Evolutionary conservation across 2,329 filamentous ascomycete species (phyloP).

Genomic region (Rasamsonia emersonii): DNA sequence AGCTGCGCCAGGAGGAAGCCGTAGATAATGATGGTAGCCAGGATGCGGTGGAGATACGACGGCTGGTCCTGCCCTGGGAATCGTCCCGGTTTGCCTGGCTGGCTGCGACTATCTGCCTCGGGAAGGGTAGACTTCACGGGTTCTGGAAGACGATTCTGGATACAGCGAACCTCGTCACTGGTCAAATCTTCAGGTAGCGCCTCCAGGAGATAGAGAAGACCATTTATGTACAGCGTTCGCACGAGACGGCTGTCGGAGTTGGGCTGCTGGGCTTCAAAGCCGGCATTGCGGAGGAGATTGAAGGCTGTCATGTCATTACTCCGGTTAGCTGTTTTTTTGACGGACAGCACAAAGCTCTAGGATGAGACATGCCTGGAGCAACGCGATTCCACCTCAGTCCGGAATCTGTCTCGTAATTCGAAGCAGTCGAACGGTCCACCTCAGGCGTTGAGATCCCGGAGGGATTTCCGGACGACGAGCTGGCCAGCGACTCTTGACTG

Average conservation of each 20-base stretch:
- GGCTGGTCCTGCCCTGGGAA: constrained; percentile 4
- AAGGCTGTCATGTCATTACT: constrained; percentile 21
- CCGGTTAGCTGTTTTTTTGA: constrained; percentile 5
- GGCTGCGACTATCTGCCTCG: background rate
- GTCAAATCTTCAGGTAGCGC: constrained; percentile 24
- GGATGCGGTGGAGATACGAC: constrained; percentile 51
- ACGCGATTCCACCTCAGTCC: constrained; percentile 29
- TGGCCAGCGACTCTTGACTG: constrained; percentile 14
- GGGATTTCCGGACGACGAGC: constrained; percentile 9
- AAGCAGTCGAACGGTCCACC: background rate
- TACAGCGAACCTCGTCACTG: constrained; percentile 19
- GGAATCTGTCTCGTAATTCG: constrained; percentile 22
- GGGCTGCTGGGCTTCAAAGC: constrained; percentile 25
- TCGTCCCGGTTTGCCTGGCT: background rate
- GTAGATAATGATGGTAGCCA: constrained; percentile 50
- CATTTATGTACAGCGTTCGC: constrained; percentile 27
- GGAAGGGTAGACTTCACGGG: constrained; percentile 9
- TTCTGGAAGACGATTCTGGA: constrained; percentile 20
- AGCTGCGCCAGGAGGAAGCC: constrained; percentile 53
- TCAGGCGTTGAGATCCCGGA: constrained; percentile 9
- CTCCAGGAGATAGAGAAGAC: constrained; percentile 29
- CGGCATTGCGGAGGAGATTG: constrained; percentile 27
- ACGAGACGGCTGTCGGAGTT: constrained; percentile 23
- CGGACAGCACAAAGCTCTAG: background rate
- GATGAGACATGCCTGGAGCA: constrained; percentile 21